These are phyloP conservation scores for Coemansia nantahalensis DNA, from an alignment of 192 early-diverging fungal genomes.

Conservation along the genomic window DNA sequence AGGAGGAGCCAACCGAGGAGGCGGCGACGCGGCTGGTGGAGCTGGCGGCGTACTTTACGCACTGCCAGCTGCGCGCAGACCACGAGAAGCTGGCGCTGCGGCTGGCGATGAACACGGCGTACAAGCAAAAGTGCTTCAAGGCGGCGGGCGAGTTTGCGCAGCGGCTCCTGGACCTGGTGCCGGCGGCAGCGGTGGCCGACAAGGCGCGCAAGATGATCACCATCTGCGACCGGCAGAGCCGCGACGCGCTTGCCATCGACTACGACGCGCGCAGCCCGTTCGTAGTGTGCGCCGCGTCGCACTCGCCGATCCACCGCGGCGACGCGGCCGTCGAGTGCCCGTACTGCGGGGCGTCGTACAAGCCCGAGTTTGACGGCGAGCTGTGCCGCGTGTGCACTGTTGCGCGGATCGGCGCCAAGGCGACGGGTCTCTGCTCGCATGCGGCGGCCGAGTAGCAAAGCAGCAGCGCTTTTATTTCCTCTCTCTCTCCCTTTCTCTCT, in stretches of 20 bases:
- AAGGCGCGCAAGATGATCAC: conserved; percentile 78
- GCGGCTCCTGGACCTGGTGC: conserved; percentile 86
- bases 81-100: conserved; percentile 87
- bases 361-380: conserved; percentile 74
- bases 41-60: conserved; percentile 94
- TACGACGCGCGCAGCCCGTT: conserved; percentile 98
- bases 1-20: conserved; percentile 53
- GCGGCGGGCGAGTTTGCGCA: conserved; percentile 87
- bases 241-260: conserved; percentile 77
- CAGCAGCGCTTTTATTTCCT: too few relatives aligned
- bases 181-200: conserved; percentile 70
- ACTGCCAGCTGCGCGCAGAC: conserved; percentile 82
- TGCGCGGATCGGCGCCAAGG: conserved; percentile 74
- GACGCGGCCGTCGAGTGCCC: conserved; percentile 77
- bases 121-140: conserved; percentile 80
- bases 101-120: conserved; percentile 82
- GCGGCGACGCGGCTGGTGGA: conserved; percentile 76
- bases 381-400: conserved; percentile 89
- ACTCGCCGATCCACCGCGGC: conserved; percentile 88
- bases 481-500: neutral
- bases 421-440: conserved; percentile 63
- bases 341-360: conserved; percentile 84
- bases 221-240: conserved; percentile 72
- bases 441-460: conserved; percentile 11
- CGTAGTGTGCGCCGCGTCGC: conserved; percentile 79